Evolutionary conservation across 768 basidiomycete genomes (phyloP), one percentile per base, ranked within the genome.

Genomic region (Psilocybe cyanescens): DNA sequence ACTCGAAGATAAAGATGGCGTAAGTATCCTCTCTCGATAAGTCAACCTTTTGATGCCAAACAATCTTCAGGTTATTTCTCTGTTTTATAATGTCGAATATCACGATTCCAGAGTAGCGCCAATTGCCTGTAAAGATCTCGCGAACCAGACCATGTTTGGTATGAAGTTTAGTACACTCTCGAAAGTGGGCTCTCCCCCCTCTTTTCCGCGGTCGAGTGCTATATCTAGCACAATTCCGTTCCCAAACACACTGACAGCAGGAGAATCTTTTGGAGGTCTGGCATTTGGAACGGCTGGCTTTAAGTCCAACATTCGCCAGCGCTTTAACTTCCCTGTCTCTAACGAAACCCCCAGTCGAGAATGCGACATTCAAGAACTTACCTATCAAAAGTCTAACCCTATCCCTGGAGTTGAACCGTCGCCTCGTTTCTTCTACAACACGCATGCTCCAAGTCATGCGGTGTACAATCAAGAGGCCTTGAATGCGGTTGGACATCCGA

Each of bases 71-170:
- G 16, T 33, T 60, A 5, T 48, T 31, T 30, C 12, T 28, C 28
- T 33, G 31, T 56, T 80, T 30, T 91, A 86, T 71, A 75, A 74
- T 44, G 83, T 87, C 55, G 90, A 92, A 64, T 94, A 84, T 70
- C 89, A 81, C 68, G 90, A 93, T 67, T 78, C 84, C 29, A 80
- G 89, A 28, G 80, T 82, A 41, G 86, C 89, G 5, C 74, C 78
- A 41, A 67, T 70, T 9, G 90, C 91, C 12, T 81, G 76, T 66
- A 71, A 74, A 49, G 76, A 75, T 48, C 74, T 94, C 17, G 68
- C 89, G 50, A 79, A 79, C 2, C 78, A 79, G 39, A 71, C 75
- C 48, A 69, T 85, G 37, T 83, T 84, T 55, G 86, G 84, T 37
- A 81, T 83, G 75, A 81, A 77, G 53, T 73, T 91, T 29, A 74